A percentile compares a stretch with the other conserved stretches of the same genome.
Evolutionary conservation across 371 early-diverging fungal genomes (phyloP).

Genomic region (Funneliformis caledonium): DNA sequence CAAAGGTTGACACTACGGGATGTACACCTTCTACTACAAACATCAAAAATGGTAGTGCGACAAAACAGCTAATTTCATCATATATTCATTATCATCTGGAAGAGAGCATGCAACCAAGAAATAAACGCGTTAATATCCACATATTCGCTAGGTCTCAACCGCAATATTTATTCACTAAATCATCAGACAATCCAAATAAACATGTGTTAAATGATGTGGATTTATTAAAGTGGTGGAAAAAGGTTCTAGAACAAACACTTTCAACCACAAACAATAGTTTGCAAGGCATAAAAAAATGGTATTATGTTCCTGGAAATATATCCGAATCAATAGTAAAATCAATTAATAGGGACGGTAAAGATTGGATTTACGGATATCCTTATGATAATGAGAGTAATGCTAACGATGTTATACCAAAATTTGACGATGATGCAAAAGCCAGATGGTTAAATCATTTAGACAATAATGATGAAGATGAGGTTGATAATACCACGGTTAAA

Average conservation of each 20-base stretch:
- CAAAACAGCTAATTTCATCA: neutral
- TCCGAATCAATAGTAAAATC: constrained; percentile 48
- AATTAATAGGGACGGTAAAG: constrained; percentile 47
- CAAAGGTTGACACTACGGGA: constrained; percentile 41
- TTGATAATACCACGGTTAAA: constrained; percentile 53
- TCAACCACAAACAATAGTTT: neutral
- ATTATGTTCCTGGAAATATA: constrained; percentile 69
- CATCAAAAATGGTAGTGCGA: neutral
- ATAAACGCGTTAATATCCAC: constrained; percentile 51
- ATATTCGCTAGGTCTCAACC: constrained; percentile 88
- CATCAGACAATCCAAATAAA: constrained; percentile 66
- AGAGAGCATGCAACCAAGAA: neutral
- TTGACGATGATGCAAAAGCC: constrained; percentile 82
- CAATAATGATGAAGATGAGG: constrained; percentile 38
- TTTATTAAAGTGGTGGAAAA: constrained; percentile 83
- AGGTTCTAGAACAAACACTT: constrained; percentile 40
- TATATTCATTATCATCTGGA: constrained; percentile 27
- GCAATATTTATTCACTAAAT: constrained; percentile 81
- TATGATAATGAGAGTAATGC: constrained; percentile 53
- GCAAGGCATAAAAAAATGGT: constrained; percentile 45
- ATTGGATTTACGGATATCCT: constrained; percentile 71
- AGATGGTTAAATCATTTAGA: constrained; percentile 50
- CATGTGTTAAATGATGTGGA: constrained; percentile 61
- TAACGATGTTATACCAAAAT: constrained; percentile 65
- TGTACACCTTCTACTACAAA: neutral